Percentiles rank a stretch among this genome's conserved stretches.
Evolutionary conservation across 2,329 filamentous ascomycete species (phyloP).

Genomic region (Lizonia empirigonia): DNA sequence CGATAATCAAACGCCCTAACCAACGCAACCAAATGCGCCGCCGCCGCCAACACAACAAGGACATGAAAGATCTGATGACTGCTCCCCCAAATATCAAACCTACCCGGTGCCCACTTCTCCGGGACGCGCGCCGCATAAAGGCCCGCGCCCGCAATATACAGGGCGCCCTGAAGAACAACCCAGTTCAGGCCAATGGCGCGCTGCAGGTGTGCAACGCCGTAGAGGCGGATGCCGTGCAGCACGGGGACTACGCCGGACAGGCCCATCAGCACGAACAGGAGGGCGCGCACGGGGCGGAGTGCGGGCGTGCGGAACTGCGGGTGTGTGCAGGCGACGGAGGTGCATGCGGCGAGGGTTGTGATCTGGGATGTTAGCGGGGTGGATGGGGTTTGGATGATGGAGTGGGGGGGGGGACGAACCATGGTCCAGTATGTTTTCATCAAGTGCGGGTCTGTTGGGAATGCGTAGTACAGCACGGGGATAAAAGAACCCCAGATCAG

Average conservation of each 20-base stretch:
- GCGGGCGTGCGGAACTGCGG: slow-evolving; percentile 82
- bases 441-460: slow-evolving; percentile 65
- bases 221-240: slow-evolving; percentile 72
- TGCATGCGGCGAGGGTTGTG: slow-evolving; percentile 74
- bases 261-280: slow-evolving; percentile 89
- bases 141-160: slow-evolving; percentile 85
- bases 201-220: slow-evolving; percentile 70
- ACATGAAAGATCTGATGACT: slow-evolving; percentile 98
- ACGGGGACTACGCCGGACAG: slow-evolving; percentile 83
- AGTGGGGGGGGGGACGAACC: slow-evolving; percentile 54
- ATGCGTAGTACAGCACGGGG: slow-evolving; percentile 71
- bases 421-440: slow-evolving; percentile 75
- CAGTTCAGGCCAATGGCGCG: slow-evolving; percentile 79
- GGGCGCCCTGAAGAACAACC: slow-evolving; percentile 76
- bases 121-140: slow-evolving; percentile 88
- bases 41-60: slow-evolving; percentile 81
- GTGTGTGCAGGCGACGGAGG: slow-evolving; percentile 75
- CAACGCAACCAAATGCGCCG: slow-evolving; percentile 80
- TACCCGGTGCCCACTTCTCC: slow-evolving; percentile 76
- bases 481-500: slow-evolving; percentile 92
- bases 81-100: slow-evolving; percentile 88
- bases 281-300: slow-evolving; percentile 83
- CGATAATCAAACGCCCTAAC: slow-evolving; percentile 84
- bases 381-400: no score
- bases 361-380: slow-evolving; percentile 68